phyloP scores from a whole-genome alignment of 208 protist genomes.

The Trypanosomatidae sp. region DNA sequence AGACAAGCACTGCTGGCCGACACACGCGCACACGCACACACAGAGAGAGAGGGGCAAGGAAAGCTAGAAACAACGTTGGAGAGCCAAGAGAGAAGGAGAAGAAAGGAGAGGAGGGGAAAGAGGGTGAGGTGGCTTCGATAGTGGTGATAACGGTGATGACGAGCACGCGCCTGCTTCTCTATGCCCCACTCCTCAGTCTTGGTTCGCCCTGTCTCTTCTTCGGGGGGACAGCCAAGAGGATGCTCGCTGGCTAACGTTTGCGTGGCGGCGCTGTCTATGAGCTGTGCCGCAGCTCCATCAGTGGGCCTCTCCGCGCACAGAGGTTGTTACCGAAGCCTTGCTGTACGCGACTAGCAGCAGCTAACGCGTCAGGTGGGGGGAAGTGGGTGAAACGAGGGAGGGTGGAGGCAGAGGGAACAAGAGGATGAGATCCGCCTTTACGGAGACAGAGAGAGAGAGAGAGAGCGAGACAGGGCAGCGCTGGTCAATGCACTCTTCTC shows the following conservation, averaged over 20 bases:
- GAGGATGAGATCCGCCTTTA: background rate
- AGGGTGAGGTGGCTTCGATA: background rate
- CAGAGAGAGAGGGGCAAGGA: background rate
- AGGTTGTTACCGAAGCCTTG: background rate
- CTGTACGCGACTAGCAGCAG: background rate
- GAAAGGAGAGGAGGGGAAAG: background rate
- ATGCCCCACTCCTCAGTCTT: background rate
- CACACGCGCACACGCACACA: background rate
- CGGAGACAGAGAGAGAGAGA: background rate
- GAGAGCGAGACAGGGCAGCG: no score
- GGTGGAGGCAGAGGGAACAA: background rate
- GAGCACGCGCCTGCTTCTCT: background rate
- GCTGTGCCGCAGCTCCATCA: background rate
- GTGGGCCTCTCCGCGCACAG: no score
- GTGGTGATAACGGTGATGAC: background rate
- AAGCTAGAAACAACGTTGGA: background rate
- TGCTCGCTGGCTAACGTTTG: background rate
- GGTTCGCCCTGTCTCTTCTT: background rate
- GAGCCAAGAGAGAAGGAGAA: slow-evolving; percentile 5
- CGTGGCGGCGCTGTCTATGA: background rate
- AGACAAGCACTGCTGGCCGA: slow-evolving; percentile 1
- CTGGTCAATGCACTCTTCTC: no score
- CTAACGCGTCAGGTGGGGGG: background rate
- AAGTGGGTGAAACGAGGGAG: background rate
- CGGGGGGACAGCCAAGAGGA: background rate